phyloP scores from a whole-genome alignment of 73 alveolate genomes.

The Paramecium octaurelia region DNA sequence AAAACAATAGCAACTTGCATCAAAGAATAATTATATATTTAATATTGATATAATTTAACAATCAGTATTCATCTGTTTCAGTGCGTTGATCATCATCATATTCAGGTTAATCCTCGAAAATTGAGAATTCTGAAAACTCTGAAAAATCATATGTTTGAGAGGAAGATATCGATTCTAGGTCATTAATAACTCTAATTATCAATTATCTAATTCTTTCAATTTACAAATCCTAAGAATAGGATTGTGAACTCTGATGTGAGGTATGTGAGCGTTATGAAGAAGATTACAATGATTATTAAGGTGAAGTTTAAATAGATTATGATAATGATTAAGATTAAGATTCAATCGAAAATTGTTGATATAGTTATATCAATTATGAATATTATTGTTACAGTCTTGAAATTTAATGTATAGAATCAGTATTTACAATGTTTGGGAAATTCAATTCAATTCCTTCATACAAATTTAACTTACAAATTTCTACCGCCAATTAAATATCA shows the following conservation, averaged over 20 bases:
- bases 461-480: not conserved
- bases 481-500: not conserved
- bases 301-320: not conserved
- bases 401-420: not conserved
- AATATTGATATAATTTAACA: not conserved
- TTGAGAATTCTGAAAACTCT: not conserved
- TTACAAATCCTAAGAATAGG: not conserved
- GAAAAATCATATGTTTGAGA: not conserved
- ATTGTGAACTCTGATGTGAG: not conserved
- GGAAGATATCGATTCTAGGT: not conserved
- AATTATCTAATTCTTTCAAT: not conserved
- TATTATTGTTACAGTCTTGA: not conserved
- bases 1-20: too few relatives aligned
- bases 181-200: not conserved
- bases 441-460: not conserved
- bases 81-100: not conserved
- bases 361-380: not conserved
- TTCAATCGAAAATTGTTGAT: not conserved
- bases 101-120: not conserved
- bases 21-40: too few relatives aligned
- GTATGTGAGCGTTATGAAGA: not conserved
- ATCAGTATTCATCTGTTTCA: not conserved
- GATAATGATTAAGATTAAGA: not conserved
- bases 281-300: not conserved
- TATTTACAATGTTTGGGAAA: not conserved